Base-by-base conservation (phyloP, 2,329 filamentous ascomycete genomes). In the Cytospora schulzeri region DNA sequence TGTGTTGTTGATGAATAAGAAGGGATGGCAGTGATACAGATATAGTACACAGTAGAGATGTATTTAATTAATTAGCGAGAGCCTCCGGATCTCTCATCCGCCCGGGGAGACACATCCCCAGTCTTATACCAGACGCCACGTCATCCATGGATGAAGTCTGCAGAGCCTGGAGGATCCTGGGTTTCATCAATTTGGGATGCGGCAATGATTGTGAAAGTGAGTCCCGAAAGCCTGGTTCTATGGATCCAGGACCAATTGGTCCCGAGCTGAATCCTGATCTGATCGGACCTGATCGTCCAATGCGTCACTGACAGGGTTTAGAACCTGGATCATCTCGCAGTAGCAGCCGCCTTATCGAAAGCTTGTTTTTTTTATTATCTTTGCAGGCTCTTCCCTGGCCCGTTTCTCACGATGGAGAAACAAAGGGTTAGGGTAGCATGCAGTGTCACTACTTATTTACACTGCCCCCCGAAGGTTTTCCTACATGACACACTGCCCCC, bases 191-290 rank as follows among this genome's bases (percentile, higher is more conserved):
- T 33, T 33, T 2, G 31, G 14, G 11, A 35, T 35, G 33, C 38
- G 38, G 38, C 38, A 41, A 41, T 19, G 45, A 12, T 11, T 14
- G 33, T 11, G 12, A 35, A 3, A 14, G 3, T n/a, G n/a, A n/a
- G n/a, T n/a, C 33, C 33, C 9, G n/a, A n/a, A 48, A 22, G n/a
- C 45, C n/a, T 48, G 45, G n/a, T 24, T 24, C 45, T 4, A 48
- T 24, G 45, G n/a, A 12, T 22, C n/a, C n/a, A 22, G 14, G n/a
- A 48, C 24, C 19, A 41, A 12, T n/a, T 22, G 2, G 17, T 45
- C 41, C 41, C n/a, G 41, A 79, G 9, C 17, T 45, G 19, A 45
- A n/a, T 4, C 22, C 45, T 48, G n/a, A 48, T 48, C 45, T 48
- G 45, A 24, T 48, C 22, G 8, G n/a, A 22, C 11, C n/a, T 6